These are phyloP conservation scores for Limnomonas spitsbergensis DNA, from an alignment of 139 green algal species.

Conservation along the genomic window DNA sequence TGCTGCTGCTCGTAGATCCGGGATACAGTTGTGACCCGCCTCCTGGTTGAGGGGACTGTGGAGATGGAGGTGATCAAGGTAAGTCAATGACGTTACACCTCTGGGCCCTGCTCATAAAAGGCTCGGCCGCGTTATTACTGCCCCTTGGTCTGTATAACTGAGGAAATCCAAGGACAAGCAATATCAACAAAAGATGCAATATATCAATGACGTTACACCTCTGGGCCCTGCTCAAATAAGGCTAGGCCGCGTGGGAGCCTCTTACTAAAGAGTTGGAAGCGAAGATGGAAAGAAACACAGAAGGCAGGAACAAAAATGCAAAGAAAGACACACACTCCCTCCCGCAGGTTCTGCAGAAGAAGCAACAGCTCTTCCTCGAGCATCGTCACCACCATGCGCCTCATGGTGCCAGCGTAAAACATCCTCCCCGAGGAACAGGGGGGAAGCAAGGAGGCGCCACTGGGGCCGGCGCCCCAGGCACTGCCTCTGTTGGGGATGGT, in stretches of 20 bases:
- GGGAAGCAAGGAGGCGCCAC: not conserved
- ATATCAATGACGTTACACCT: not conserved
- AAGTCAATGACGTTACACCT: not conserved
- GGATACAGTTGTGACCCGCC: conserved; percentile 28
- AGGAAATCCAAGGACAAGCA: no score
- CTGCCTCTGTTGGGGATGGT: not conserved
- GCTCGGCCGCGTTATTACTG: not conserved
- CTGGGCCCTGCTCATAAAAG: not conserved
- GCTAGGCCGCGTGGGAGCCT: no score
- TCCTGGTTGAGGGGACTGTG: conserved; percentile 57
- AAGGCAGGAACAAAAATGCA: not conserved
- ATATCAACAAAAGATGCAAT: no score
- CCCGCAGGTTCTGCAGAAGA: conserved; percentile 41
- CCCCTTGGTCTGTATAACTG: not conserved
- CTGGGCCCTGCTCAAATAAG: no score
- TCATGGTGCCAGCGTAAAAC: not conserved
- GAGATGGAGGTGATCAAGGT: conserved; percentile 44
- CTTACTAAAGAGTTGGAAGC: not conserved
- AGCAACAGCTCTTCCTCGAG: conserved; percentile 22
- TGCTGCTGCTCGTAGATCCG: no score
- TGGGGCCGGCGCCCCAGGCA: no score
- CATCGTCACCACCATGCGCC: not conserved
- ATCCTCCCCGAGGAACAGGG: not conserved
- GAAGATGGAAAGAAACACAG: not conserved
- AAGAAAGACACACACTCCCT: not conserved